Conservation (phyloP, 495 filamentous ascomycete species). For the Penicillium roqueforti region DNA sequence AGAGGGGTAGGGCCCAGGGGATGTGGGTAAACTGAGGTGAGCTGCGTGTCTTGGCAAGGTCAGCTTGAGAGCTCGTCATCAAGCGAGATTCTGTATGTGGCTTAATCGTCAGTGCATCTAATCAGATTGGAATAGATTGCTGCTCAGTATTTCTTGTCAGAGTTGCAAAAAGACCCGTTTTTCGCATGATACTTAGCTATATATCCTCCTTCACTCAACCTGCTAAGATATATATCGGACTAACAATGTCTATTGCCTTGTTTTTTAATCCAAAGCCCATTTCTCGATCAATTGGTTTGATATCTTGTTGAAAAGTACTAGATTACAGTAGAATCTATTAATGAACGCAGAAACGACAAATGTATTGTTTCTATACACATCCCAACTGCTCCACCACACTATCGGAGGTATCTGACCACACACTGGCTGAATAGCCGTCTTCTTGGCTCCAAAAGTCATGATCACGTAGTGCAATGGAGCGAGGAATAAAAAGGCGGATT, state of each 20-base stretch:
- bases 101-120: not conserved
- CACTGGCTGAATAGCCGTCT: constrained; percentile 25
- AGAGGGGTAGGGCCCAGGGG: constrained; percentile 16
- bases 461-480: constrained; percentile 34
- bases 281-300: not conserved
- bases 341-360: constrained; percentile 34
- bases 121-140: not conserved
- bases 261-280: not conserved
- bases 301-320: not conserved
- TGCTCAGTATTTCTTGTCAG: not conserved
- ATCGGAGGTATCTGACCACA: constrained; percentile 23
- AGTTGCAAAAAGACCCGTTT: not conserved
- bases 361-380: constrained; percentile 49
- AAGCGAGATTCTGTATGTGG: constrained; percentile 1
- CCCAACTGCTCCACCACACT: constrained; percentile 29
- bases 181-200: not conserved
- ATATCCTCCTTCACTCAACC: no score
- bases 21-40: constrained; percentile 19
- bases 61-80: not conserved
- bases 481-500: constrained; percentile 34
- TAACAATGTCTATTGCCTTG: not conserved
- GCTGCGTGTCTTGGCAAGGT: constrained; percentile 19
- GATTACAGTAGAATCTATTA: not conserved
- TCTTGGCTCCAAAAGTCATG: constrained; percentile 34
- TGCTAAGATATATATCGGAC: not conserved